These are phyloP conservation scores for Phaeosphaeriaceae sp. DNA, from an alignment of 2,329 filamentous ascomycete genomes.

Conservation along the genomic window DNA sequence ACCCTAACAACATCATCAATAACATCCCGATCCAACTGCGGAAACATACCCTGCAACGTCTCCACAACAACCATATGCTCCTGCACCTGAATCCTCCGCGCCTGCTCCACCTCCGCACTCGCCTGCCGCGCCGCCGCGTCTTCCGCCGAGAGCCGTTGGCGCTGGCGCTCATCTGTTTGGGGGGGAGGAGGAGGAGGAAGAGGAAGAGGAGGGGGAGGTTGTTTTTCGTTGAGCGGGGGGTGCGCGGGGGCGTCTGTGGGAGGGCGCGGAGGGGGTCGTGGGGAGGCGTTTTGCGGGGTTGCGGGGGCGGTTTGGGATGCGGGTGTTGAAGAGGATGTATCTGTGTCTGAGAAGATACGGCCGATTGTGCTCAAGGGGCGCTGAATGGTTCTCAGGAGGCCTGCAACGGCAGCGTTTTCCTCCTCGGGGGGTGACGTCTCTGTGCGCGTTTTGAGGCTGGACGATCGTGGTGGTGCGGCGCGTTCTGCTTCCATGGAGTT, in stretches of 20 bases:
- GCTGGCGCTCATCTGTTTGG: slow-evolving; percentile 31
- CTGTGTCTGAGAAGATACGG: slow-evolving; percentile 85
- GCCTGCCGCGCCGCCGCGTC: slow-evolving; percentile 90
- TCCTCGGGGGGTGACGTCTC: slow-evolving; percentile 64
- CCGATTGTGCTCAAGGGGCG: slow-evolving; percentile 89
- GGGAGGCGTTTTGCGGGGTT: slow-evolving; percentile 55
- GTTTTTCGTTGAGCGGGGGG: too few relatives aligned
- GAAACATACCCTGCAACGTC: slow-evolving; percentile 95
- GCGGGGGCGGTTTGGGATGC: slow-evolving; percentile 41
- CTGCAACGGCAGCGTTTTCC: slow-evolving; percentile 76
- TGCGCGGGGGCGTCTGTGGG: too few relatives aligned
- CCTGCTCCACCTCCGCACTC: slow-evolving; percentile 87
- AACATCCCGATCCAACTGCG: slow-evolving; percentile 88
- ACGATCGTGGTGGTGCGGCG: slow-evolving; percentile 62
- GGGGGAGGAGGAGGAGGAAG: too few relatives aligned
- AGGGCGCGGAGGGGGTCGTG: too few relatives aligned
- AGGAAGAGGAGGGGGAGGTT: too few relatives aligned
- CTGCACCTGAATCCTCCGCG: slow-evolving; percentile 77
- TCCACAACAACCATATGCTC: slow-evolving; percentile 94
- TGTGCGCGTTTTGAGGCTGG: slow-evolving; percentile 54
- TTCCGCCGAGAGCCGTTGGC: slow-evolving; percentile 68
- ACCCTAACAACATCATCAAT: slow-evolving; percentile 96
- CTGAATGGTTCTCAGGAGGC: slow-evolving; percentile 88
- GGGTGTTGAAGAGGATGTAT: too few relatives aligned
- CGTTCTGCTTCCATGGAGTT: slow-evolving; percentile 67